A percentile compares a stretch with the other conserved stretches of the same genome.
phyloP scores from a whole-genome alignment of 2,329 filamentous ascomycete genomes.

The Zymoseptoria crescenta region DNA sequence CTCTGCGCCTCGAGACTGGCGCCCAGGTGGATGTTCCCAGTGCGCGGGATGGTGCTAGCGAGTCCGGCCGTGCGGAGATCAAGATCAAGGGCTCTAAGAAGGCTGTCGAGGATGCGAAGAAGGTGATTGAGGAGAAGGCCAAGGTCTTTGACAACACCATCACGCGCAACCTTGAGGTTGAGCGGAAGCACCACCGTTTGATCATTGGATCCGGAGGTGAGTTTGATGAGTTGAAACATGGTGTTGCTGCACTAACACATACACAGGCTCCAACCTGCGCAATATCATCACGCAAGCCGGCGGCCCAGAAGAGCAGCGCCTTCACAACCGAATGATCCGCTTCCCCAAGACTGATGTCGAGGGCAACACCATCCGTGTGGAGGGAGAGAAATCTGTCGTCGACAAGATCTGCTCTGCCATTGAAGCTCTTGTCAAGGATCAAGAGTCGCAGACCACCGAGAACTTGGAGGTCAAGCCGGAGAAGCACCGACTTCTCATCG shows the following conservation, averaged over 20 bases:
- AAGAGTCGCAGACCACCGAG: conserved; percentile 73
- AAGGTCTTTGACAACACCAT: conserved; percentile 86
- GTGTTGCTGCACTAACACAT: conserved; percentile 32
- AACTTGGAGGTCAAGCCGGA: conserved; percentile 75
- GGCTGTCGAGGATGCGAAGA: conserved; percentile 86
- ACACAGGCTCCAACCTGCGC: conserved; percentile 70
- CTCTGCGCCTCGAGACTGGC: conserved; percentile 73
- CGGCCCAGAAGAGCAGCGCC: conserved; percentile 76
- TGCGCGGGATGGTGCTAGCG: conserved; percentile 59
- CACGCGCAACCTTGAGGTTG: conserved; percentile 75
- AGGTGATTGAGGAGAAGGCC: conserved; percentile 77
- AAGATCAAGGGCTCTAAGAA: conserved; percentile 86
- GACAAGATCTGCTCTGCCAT: conserved; percentile 83
- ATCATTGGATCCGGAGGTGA: conserved; percentile 83
- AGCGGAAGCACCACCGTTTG: conserved; percentile 84
- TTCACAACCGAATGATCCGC: conserved; percentile 81
- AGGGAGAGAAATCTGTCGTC: conserved; percentile 75
- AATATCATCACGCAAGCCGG: conserved; percentile 82
- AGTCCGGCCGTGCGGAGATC: conserved; percentile 69
- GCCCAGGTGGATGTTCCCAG: conserved; percentile 89
- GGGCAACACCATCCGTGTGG: conserved; percentile 70
- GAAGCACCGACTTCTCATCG: conserved; percentile 86
- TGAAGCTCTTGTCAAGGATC: conserved; percentile 70
- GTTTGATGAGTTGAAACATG: conserved; percentile 31
- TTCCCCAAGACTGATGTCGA: conserved; percentile 88